Evolutionary conservation across 2,329 filamentous ascomycete genomes (phyloP), one percentile per base, ranked within the genome.

Genomic region (Phialocephala subalpina): DNA sequence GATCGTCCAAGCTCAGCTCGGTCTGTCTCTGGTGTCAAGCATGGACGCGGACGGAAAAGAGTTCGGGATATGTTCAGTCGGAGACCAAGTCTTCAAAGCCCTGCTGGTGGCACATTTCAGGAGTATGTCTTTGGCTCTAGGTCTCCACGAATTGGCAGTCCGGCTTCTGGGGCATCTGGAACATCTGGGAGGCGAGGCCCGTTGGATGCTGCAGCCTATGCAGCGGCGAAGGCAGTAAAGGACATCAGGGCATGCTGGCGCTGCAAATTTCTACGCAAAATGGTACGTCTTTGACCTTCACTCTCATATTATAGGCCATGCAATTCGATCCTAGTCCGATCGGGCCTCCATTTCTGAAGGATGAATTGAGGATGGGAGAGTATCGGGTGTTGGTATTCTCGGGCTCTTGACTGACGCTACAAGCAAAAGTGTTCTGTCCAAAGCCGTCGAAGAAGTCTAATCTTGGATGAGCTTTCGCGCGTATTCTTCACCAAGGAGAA

Each of bases 401-500:
- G n/a, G n/a, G n/a, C n/a, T n/a, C n/a, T n/a, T n/a, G n/a, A n/a
- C n/a, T n/a, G n/a, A n/a, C n/a, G n/a, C n/a, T n/a, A n/a, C n/a
- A n/a, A n/a, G n/a, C n/a, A n/a, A n/a, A n/a, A n/a, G n/a, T n/a
- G n/a, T n/a, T n/a, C n/a, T n/a, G n/a, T n/a, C n/a, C n/a, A n/a
- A n/a, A n/a, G n/a, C n/a, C n/a, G n/a, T n/a, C n/a, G n/a, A n/a
- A n/a, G n/a, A n/a, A n/a, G n/a, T n/a, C n/a, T n/a, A n/a, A n/a
- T n/a, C n/a, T 11, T 49, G n/a, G 6, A 22, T 11, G 45, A 49
- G 22, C n/a, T 49, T 5, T 49, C 45, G 12, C 45, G 20, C n/a
- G 45, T 49, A 6, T 49, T 49, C 7, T 49, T 49, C 45, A 49
- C n/a, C n/a, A 49, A 49, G 20, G 45, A 49, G 8, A 49, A 49